Evolutionary conservation across 495 filamentous ascomycete genomes (phyloP), one percentile per base, ranked within the genome.

Genomic region (Xylona heveae): DNA sequence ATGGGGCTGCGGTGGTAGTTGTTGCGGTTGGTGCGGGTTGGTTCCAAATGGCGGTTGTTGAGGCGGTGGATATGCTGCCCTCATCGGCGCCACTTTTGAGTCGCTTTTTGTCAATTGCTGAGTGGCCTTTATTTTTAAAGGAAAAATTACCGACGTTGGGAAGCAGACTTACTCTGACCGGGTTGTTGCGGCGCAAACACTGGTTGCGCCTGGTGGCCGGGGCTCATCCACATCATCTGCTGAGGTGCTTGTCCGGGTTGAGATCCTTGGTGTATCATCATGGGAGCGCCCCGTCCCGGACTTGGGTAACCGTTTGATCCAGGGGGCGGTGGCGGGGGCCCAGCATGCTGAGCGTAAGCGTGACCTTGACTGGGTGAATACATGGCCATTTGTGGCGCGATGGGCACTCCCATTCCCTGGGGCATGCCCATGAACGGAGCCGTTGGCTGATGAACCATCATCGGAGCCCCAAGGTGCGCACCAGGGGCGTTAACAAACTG

Each of bases 261-360:
- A 14, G 76, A 82, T 31, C 73, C 73, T 48, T 68, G 62, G 43
- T 79, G 75, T 66, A 80, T 78, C 78, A 85, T 84, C 55, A 84
- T 74, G 2, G 78, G 79, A 1, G 76, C 67, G 17, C 66, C 66
- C 13, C 78, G 64, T 31, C 78, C 69, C 1, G 80, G 79, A 44
- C 78, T 85, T n/a, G 78, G 76, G 51, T 75, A 92, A 12, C 78
- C 78, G 43, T 71, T 84, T 2, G 74, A 28, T 2, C 35, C 36
- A 14, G 44, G 36, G 8, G 66, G 62, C 48, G 72, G 69, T 7
- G 71, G 68, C 24, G 71, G 68, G 12, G 65, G 66, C 10, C 49
- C 43, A 37, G 40, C 66, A 51, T 65, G 56, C 24, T 54, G 71
- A 38, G 47, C 74, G 57, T 63, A 88, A 42, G 55, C 75, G 31